Evolutionary conservation across 2,329 filamentous ascomycete genomes (phyloP).

Genomic region (Epichloe gansuensis): DNA sequence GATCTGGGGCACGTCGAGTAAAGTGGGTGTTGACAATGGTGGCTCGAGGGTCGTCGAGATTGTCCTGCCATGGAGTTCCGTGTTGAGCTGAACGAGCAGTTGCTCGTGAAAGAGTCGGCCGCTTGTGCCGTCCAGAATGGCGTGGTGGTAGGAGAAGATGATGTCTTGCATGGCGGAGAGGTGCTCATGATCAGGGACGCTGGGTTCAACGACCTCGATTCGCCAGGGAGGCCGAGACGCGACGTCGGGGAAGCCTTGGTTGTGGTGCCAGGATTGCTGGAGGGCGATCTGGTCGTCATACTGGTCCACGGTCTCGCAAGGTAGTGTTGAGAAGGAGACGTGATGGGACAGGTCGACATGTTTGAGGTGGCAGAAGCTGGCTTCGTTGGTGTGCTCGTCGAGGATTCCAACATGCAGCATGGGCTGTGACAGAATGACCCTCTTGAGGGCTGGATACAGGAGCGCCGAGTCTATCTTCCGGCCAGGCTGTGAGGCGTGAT

Average conservation of each 20-base stretch:
- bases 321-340: conserved; percentile 22
- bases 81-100: conserved; percentile 31
- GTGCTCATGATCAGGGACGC: conserved; percentile 2
- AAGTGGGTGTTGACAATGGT: conserved; percentile 17
- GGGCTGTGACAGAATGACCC: conserved; percentile 30
- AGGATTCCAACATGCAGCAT: conserved; percentile 37
- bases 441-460: conserved; percentile 26
- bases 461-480: conserved; percentile 5
- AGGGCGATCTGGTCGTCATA: conserved; percentile 20
- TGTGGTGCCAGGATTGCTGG: conserved; percentile 27
- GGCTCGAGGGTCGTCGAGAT: conserved; percentile 11
- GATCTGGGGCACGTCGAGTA: neutral
- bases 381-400: conserved; percentile 28
- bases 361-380: conserved; percentile 31
- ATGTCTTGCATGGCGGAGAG: conserved; percentile 23
- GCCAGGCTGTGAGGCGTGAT: conserved; percentile 14
- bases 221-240: conserved; percentile 34
- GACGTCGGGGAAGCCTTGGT: conserved; percentile 28
- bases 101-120: conserved; percentile 36
- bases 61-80: neutral
- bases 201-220: conserved; percentile 24
- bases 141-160: conserved; percentile 39
- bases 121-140: conserved; percentile 38
- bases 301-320: conserved; percentile 11
- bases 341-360: conserved; percentile 31